These are phyloP conservation scores for Ceratocystis papillata DNA, from an alignment of 2,329 filamentous ascomycete species.

Conservation along the genomic window DNA sequence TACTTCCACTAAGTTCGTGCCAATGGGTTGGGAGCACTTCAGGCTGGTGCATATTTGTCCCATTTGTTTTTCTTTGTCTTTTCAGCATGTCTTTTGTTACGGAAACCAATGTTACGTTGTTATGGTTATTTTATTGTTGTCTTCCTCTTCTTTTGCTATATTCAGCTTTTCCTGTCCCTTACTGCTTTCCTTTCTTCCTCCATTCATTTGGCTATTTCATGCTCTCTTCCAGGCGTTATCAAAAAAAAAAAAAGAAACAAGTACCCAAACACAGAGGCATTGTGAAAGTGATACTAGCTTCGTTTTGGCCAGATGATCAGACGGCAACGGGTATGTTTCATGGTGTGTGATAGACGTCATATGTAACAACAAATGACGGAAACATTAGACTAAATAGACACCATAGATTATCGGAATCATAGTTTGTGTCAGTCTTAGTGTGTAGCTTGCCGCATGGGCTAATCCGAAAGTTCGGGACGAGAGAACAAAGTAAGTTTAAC, in stretches of 20 bases:
- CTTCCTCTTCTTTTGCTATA: background rate
- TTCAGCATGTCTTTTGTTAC: background rate
- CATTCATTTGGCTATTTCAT: background rate
- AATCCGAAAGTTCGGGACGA: no score
- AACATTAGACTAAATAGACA: background rate
- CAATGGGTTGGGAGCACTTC: background rate
- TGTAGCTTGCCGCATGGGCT: no score
- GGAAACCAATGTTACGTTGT: conserved; percentile 4
- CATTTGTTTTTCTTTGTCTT: conserved; percentile 3
- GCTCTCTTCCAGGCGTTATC: background rate
- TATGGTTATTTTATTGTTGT: background rate
- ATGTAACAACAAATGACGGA: background rate
- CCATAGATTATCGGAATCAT: background rate
- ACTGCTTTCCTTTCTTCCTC: background rate
- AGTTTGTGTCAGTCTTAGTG: background rate
- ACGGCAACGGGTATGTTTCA: background rate
- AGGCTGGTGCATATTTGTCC: background rate
- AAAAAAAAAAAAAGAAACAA: background rate
- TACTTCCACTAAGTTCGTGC: background rate
- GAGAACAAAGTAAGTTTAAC: background rate
- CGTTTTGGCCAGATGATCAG: background rate
- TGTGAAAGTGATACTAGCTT: background rate
- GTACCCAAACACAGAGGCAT: background rate
- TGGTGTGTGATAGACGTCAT: background rate
- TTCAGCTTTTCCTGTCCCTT: background rate